A percentile compares a stretch with the other conserved stretches of the same genome.
These are phyloP conservation scores for Boletus pseudo-olivaceus DNA, from an alignment of 768 basidiomycete species.

Conservation along the genomic window DNA sequence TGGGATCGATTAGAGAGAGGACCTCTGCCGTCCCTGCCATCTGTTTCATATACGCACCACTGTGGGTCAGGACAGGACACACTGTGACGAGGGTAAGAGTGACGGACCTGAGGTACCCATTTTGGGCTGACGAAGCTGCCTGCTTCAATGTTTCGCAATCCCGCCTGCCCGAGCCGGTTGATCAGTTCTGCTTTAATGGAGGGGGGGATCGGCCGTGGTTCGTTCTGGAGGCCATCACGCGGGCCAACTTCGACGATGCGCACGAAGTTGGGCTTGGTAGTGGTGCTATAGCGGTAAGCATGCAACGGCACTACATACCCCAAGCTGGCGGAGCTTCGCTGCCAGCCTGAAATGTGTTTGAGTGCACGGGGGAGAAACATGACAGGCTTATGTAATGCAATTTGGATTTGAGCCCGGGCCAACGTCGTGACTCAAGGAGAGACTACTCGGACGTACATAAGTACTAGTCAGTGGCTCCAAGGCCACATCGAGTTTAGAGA, in stretches of 20 bases:
- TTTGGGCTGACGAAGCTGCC: slow-evolving; percentile 93
- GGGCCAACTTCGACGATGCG: slow-evolving; percentile 87
- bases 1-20: slow-evolving; percentile 51
- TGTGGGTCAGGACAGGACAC: background rate
- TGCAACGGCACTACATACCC: background rate
- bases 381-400: background rate
- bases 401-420: no score
- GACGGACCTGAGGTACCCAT: slow-evolving; percentile 80
- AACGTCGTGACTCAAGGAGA: no score
- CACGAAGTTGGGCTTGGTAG: slow-evolving; percentile 22
- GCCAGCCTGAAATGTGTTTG: slow-evolving; percentile 1
- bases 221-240: slow-evolving; percentile 90
- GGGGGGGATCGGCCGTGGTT: slow-evolving; percentile 67
- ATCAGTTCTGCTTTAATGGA: slow-evolving; percentile 79
- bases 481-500: no score
- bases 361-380: slow-evolving; percentile 13
- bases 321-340: background rate
- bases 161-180: slow-evolving; percentile 65
- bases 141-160: slow-evolving; percentile 68
- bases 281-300: slow-evolving; percentile 1
- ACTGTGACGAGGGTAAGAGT: background rate
- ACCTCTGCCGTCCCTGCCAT: slow-evolving; percentile 87
- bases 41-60: slow-evolving; percentile 35
- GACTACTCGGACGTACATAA: no score
- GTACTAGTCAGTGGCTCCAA: no score